phyloP scores from a whole-genome alignment of 768 basidiomycete species.

The Coprinopsis sp. region DNA sequence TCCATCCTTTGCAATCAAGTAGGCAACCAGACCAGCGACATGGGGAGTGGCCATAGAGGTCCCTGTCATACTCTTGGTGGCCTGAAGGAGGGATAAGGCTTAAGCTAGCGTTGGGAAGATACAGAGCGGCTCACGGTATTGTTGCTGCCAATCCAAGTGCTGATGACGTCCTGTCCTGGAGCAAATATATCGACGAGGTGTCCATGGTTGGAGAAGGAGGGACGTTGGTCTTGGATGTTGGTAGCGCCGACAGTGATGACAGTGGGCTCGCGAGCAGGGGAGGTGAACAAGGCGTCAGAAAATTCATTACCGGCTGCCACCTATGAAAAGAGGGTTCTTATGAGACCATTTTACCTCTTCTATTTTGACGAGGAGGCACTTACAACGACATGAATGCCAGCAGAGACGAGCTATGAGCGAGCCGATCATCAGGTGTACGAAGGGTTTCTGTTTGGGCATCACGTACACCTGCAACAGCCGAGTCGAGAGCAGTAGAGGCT shows the following conservation, averaged over 20 bases:
- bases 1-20: constrained; percentile 29
- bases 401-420: constrained; percentile 18
- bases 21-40: constrained; percentile 35
- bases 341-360: background rate
- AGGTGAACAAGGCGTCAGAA: constrained; percentile 19
- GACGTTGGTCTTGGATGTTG: constrained; percentile 22
- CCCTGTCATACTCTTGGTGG: constrained; percentile 20
- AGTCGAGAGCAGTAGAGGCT: constrained; percentile 21
- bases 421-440: background rate
- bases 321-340: constrained; percentile 4
- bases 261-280: constrained; percentile 24
- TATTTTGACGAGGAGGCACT: background rate
- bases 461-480: constrained; percentile 23
- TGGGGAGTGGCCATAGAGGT: constrained; percentile 33
- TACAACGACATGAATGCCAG: constrained; percentile 27
- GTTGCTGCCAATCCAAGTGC: constrained; percentile 14
- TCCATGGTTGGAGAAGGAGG: constrained; percentile 31
- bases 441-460: background rate
- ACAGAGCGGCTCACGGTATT: constrained; percentile 14
- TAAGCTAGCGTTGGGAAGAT: background rate
- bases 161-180: constrained; percentile 20
- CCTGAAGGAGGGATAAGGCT: constrained; percentile 10
- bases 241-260: constrained; percentile 31
- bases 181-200: constrained; percentile 29
- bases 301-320: constrained; percentile 27